Evolutionary conservation across 1,284 basidiomycete species (phyloP).

Genomic region (Rhodotorula sp.): DNA sequence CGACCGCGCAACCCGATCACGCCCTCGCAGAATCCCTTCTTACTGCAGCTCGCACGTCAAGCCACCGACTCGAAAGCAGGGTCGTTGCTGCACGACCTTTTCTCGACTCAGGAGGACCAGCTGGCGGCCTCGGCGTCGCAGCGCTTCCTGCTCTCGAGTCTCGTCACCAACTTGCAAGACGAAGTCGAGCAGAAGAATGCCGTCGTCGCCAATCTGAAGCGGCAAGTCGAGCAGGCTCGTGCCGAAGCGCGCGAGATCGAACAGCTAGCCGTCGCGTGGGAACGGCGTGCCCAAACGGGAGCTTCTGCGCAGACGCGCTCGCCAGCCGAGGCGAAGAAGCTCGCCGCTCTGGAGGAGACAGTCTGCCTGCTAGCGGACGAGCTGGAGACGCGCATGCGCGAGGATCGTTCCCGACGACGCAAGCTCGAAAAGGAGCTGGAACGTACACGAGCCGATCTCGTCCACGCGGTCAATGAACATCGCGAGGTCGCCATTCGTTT

Average conservation of each 20-base stretch:
- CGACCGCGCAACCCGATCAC: conserved; percentile 26
- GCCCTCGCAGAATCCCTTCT: conserved; percentile 29
- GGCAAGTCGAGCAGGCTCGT: conserved; percentile 17
- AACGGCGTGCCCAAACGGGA: neutral
- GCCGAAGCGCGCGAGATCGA: conserved; percentile 18
- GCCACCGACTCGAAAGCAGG: conserved; percentile 6
- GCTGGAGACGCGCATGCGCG: conserved; percentile 30
- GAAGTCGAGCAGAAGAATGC: conserved; percentile 30
- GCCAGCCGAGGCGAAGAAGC: conserved; percentile 7
- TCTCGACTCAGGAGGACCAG: conserved; percentile 31
- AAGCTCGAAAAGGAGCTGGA: conserved; percentile 21
- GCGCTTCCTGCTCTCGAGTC: conserved; percentile 19
- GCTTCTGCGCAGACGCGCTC: neutral
- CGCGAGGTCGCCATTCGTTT: conserved; percentile 27
- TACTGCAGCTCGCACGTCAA: conserved; percentile 14
- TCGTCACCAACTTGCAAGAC: conserved; percentile 30
- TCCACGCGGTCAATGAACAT: neutral
- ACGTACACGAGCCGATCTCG: neutral
- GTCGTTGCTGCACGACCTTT: conserved; percentile 22
- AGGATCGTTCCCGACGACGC: conserved; percentile 1
- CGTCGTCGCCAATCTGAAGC: conserved; percentile 24
- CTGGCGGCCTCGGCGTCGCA: conserved; percentile 24
- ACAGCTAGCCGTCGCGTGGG: conserved; percentile 18
- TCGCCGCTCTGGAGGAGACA: conserved; percentile 34
- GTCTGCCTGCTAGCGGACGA: conserved; percentile 29